These are phyloP conservation scores for Neurospora sp. DNA, from an alignment of 495 filamentous ascomycete species.

Conservation along the genomic window DNA sequence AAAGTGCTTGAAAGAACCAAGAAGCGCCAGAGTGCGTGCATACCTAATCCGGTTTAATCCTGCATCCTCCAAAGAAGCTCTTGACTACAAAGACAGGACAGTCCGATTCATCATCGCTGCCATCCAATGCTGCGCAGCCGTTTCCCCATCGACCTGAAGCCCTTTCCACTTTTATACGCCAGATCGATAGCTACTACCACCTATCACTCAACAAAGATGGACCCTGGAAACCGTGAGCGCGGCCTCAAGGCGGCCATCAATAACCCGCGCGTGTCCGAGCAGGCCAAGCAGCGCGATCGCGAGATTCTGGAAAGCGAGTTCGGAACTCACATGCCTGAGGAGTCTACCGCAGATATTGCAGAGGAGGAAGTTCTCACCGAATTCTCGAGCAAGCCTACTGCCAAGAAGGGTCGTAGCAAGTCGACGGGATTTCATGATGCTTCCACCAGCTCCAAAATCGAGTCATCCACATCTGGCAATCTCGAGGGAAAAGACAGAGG, in stretches of 20 bases:
- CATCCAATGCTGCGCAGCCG: background rate
- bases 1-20: background rate
- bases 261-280: slow-evolving; percentile 18
- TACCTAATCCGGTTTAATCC: background rate
- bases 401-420: slow-evolving; percentile 7
- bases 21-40: background rate
- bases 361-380: background rate
- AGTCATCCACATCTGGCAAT: background rate
- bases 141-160: background rate
- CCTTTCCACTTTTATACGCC: background rate
- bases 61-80: background rate
- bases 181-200: background rate
- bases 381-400: background rate
- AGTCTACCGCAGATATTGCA: background rate
- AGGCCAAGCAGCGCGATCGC: slow-evolving; percentile 13
- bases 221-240: slow-evolving; percentile 17
- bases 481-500: slow-evolving; percentile 10
- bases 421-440: slow-evolving; percentile 6
- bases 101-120: background rate
- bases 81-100: background rate
- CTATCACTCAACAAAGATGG: slow-evolving; percentile 6
- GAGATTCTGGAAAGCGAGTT: slow-evolving; percentile 13
- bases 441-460: background rate
- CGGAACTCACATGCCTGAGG: background rate
- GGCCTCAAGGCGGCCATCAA: slow-evolving; percentile 20